Conservation (phyloP, 2,329 filamentous ascomycete genomes). For the Dendrostoma leiphaemia region DNA sequence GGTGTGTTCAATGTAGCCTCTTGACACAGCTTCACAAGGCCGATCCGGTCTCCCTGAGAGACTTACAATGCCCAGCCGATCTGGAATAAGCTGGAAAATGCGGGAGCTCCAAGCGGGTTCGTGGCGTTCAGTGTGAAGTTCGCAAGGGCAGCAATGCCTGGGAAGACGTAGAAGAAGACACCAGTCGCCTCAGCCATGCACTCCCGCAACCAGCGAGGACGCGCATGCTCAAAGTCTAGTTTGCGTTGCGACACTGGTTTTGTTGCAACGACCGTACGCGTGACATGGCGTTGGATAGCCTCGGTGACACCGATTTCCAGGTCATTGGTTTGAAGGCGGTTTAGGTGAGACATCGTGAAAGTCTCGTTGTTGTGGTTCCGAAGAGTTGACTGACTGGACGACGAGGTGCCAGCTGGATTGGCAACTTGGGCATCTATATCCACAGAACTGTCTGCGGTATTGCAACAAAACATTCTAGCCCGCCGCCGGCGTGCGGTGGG, state of each 20-base stretch:
- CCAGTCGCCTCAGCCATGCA: slow-evolving; percentile 55
- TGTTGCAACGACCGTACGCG: slow-evolving; percentile 46
- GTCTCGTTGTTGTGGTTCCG: no score
- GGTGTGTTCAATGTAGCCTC: no score
- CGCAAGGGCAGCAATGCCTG: slow-evolving; percentile 52
- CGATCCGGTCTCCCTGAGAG: background rate
- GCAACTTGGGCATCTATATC: no score
- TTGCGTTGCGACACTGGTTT: slow-evolving; percentile 52
- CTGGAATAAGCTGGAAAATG: slow-evolving; percentile 49
- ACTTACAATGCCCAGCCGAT: slow-evolving; percentile 49
- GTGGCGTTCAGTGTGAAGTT: slow-evolving; percentile 47
- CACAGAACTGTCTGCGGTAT: no score
- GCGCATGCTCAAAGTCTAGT: slow-evolving; percentile 51
- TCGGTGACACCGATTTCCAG: slow-evolving; percentile 54
- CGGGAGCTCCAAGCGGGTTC: slow-evolving; percentile 29
- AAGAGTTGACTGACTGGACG: no score
- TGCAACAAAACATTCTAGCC: no score
- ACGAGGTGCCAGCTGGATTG: no score
- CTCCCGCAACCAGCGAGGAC: slow-evolving; percentile 53
- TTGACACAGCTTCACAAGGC: no score
- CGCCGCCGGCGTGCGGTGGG: no score
- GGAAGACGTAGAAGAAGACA: slow-evolving; percentile 55
- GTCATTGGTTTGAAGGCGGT: slow-evolving; percentile 15
- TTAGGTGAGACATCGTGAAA: slow-evolving; percentile 5
- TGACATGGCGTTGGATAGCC: slow-evolving; percentile 47